Percentiles rank a stretch among this genome's conserved stretches.
phyloP scores from a whole-genome alignment of 257 asterid species.

The Henckelia pumila region DNA sequence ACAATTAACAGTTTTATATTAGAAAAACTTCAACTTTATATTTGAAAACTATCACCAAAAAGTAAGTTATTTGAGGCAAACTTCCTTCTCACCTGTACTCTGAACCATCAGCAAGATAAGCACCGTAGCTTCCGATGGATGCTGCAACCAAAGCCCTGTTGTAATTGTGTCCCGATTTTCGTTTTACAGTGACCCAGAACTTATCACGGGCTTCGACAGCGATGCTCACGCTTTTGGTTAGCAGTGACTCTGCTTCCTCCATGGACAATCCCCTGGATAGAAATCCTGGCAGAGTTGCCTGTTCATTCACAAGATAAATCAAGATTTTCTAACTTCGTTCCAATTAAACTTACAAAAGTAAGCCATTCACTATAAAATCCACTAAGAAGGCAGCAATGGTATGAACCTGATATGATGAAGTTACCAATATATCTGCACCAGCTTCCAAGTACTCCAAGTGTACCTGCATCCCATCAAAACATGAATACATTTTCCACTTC shows the following conservation, averaged over 20 bases:
- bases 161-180: slow-evolving; percentile 35
- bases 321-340: background rate
- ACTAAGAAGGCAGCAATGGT: background rate
- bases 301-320: slow-evolving; percentile 6
- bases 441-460: slow-evolving; percentile 81
- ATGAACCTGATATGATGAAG: slow-evolving; percentile 75
- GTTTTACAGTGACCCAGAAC: slow-evolving; percentile 46
- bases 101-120: slow-evolving; percentile 93
- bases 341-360: background rate
- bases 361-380: background rate
- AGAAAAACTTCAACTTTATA: background rate
- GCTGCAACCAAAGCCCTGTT: slow-evolving; percentile 77
- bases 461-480: slow-evolving; percentile 43
- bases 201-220: slow-evolving; percentile 73
- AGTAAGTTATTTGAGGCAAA: background rate
- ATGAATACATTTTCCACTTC: background rate
- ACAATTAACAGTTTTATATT: no score
- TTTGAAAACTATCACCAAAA: no score
- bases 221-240: slow-evolving; percentile 53
- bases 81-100: slow-evolving; percentile 54
- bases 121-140: slow-evolving; percentile 89
- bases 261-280: slow-evolving; percentile 58
- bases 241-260: slow-evolving; percentile 64
- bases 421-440: slow-evolving; percentile 66
- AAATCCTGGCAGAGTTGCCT: slow-evolving; percentile 83